A percentile compares a stretch with the other conserved stretches of the same genome.
These are phyloP conservation scores for Artemisia tridentata DNA, from an alignment of 129 eudicot species.

Conservation along the genomic window DNA sequence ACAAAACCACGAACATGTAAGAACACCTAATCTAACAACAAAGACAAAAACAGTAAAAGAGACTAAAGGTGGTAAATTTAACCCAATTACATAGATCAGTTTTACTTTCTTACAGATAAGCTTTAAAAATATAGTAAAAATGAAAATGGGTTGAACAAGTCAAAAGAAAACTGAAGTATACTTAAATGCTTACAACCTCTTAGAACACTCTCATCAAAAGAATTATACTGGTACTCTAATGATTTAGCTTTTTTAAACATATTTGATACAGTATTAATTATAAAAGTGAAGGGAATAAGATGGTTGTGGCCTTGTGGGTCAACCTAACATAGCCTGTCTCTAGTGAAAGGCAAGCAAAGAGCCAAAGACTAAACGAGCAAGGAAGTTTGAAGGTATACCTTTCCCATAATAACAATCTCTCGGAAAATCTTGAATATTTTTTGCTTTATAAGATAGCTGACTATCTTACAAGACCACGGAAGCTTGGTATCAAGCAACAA, in stretches of 20 bases:
- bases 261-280: background rate
- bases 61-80: background rate
- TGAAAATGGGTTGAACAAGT: background rate
- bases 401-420: slow-evolving; percentile 60
- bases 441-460: slow-evolving; percentile 57
- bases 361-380: background rate
- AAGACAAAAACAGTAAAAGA: background rate
- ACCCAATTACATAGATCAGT: background rate
- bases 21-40: slow-evolving; percentile 14
- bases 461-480: slow-evolving; percentile 84
- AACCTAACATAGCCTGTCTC: background rate
- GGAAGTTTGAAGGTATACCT: slow-evolving; percentile 41
- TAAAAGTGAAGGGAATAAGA: background rate
- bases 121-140: background rate
- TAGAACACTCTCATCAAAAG: background rate
- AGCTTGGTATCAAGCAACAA: slow-evolving; percentile 64
- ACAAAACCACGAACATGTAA: slow-evolving; percentile 20
- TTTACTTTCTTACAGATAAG: background rate
- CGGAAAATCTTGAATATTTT: slow-evolving; percentile 54
- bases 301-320: slow-evolving; percentile 1
- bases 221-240: background rate
- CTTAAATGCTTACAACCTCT: background rate
- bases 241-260: background rate
- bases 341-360: slow-evolving; percentile 1
- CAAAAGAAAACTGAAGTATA: background rate